Evolutionary conservation across 2,329 filamentous ascomycete species (phyloP).

Genomic region (Polytolypa hystricis): DNA sequence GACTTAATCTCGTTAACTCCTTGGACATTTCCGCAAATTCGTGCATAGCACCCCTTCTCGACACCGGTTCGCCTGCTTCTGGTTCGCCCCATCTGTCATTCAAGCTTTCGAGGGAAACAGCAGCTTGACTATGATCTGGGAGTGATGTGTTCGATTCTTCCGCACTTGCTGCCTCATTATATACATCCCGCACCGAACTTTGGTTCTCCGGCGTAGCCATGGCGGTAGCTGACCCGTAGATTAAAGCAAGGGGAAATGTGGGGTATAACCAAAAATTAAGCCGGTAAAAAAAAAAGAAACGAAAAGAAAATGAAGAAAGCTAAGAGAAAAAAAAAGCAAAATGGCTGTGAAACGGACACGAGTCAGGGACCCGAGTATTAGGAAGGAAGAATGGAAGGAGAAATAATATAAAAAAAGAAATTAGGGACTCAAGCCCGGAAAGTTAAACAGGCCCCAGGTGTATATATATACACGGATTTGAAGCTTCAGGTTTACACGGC

Average conservation of each 20-base stretch:
- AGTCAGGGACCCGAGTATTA: too few relatives aligned
- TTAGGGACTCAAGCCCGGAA: too few relatives aligned
- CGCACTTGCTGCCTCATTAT: too few relatives aligned
- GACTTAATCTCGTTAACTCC: constrained; percentile 44
- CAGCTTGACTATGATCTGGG: too few relatives aligned
- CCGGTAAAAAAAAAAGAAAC: too few relatives aligned
- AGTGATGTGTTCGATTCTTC: too few relatives aligned
- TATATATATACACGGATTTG: too few relatives aligned
- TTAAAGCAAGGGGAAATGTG: not conserved
- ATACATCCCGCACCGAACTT: too few relatives aligned
- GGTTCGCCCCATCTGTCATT: constrained; percentile 54
- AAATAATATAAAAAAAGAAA: not conserved
- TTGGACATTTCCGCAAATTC: constrained; percentile 48
- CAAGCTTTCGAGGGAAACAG: constrained; percentile 6
- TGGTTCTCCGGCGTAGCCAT: not conserved
- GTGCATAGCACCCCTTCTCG: constrained; percentile 44
- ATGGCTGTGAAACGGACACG: not conserved
- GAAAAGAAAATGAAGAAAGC: not conserved
- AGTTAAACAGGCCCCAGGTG: too few relatives aligned
- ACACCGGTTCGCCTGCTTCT: constrained; percentile 45
- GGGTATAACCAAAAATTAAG: too few relatives aligned
- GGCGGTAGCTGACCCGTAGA: not conserved
- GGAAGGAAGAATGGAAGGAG: too few relatives aligned
- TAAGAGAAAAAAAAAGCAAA: constrained; percentile 1
- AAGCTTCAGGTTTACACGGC: too few relatives aligned